Conservation (phyloP, 768 basidiomycete species). For the Leccinum longicurvipes region DNA sequence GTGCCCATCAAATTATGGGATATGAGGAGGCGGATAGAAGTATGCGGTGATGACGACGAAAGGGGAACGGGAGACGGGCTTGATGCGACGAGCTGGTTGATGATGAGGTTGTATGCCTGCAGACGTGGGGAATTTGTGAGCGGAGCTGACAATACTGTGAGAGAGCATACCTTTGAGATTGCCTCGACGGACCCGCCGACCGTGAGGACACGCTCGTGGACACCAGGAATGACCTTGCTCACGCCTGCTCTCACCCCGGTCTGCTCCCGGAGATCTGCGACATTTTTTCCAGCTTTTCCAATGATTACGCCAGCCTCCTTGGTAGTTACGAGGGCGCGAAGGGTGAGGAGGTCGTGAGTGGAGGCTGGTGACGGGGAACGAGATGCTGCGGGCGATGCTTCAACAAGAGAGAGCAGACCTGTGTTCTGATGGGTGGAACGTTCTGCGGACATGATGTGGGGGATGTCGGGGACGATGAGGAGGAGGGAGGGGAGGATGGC, state of each 20-base stretch:
- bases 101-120: conserved; percentile 94
- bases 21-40: conserved; percentile 94
- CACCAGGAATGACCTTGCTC: conserved; percentile 96
- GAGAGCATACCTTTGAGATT: conserved; percentile 73
- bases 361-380: conserved; percentile 68
- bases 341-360: conserved; percentile 73
- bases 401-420: conserved; percentile 37
- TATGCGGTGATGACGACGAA: conserved; percentile 62
- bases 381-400: conserved; percentile 62
- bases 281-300: conserved; percentile 95
- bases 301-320: conserved; percentile 98
- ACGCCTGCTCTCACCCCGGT: conserved; percentile 98
- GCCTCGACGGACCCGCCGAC: conserved; percentile 90
- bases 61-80: conserved; percentile 70
- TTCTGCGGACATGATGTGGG: conserved; percentile 62
- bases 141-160: neutral
- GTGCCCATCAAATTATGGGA: conserved; percentile 99
- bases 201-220: conserved; percentile 96
- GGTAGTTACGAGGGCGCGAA: conserved; percentile 93
- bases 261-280: conserved; percentile 92
- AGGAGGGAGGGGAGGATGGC: conserved; percentile 6
- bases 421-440: conserved; percentile 52
- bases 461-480: conserved; percentile 29
- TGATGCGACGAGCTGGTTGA: conserved; percentile 83
- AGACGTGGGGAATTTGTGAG: conserved; percentile 14